A percentile compares a stretch with the other conserved stretches of the same genome.
Conservation (phyloP, 1,139 yeast species). For the Saccharomyces hybrid region DNA sequence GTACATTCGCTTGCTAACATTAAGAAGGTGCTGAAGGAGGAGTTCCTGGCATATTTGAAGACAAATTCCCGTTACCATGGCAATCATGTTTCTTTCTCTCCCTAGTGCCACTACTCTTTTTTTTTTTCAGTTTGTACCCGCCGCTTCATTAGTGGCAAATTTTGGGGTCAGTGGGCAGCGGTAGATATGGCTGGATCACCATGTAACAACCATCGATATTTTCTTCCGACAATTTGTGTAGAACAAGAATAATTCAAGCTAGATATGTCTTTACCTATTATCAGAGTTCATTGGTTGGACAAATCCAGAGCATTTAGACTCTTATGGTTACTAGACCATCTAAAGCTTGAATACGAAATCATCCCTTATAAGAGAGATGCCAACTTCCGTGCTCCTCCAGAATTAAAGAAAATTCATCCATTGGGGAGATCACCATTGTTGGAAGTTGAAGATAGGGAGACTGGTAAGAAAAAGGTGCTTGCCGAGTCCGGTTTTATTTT, state of each 20-base stretch:
- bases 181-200: neutral
- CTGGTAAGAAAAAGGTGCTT: conserved; percentile 28
- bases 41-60: neutral
- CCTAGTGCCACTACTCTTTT: neutral
- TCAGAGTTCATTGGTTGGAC: conserved; percentile 39
- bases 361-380: conserved; percentile 43
- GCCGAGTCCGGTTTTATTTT: conserved; percentile 46
- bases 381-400: conserved; percentile 35
- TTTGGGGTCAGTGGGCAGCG: neutral
- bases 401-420: conserved; percentile 46
- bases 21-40: no score
- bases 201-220: neutral
- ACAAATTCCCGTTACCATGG: neutral
- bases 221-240: neutral
- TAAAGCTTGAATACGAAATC: conserved; percentile 46
- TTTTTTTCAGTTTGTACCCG: neutral
- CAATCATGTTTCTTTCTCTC: neutral
- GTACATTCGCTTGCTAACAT: neutral
- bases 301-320: conserved; percentile 49
- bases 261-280: conserved; percentile 11
- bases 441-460: conserved; percentile 42
- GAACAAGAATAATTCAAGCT: neutral
- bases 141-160: neutral
- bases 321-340: conserved; percentile 48
- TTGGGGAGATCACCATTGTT: conserved; percentile 51